These are phyloP conservation scores for Vaccinium myrtillus DNA, from an alignment of 148 eudicot genomes.

Conservation along the genomic window DNA sequence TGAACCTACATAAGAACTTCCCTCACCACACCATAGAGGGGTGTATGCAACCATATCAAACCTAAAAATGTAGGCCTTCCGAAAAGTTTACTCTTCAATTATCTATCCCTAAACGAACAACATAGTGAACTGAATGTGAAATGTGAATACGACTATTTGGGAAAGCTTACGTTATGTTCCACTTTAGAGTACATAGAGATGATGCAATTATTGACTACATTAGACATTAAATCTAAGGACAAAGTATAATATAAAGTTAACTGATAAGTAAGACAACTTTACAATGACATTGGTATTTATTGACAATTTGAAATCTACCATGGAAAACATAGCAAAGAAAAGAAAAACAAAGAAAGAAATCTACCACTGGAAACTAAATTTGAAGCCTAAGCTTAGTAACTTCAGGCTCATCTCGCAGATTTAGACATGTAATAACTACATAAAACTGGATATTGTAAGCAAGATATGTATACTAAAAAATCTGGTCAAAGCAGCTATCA, in stretches of 20 bases:
- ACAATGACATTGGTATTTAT: not conserved
- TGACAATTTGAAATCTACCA: not conserved
- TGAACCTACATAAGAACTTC: slow-evolving; percentile 6
- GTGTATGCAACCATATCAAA: not conserved
- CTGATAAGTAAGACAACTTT: not conserved
- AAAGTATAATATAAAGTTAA: not conserved
- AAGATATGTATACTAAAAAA: not conserved
- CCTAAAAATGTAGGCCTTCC: not conserved
- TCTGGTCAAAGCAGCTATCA: not conserved
- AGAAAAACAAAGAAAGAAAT: no score
- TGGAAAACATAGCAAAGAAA: no score
- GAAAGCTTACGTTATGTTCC: not conserved
- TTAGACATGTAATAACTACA: not conserved
- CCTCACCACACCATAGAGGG: not conserved
- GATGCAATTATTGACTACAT: not conserved
- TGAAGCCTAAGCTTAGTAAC: not conserved
- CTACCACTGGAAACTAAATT: not conserved
- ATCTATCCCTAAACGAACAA: not conserved
- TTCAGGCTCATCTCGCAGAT: not conserved
- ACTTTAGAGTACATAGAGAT: not conserved
- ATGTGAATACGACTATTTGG: not conserved
- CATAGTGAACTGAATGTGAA: not conserved
- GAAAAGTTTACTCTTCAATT: not conserved
- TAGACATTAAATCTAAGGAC: not conserved
- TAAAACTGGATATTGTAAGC: not conserved